Conservation (phyloP, 345 rosid species). For the Hibiscus mutabilis region DNA sequence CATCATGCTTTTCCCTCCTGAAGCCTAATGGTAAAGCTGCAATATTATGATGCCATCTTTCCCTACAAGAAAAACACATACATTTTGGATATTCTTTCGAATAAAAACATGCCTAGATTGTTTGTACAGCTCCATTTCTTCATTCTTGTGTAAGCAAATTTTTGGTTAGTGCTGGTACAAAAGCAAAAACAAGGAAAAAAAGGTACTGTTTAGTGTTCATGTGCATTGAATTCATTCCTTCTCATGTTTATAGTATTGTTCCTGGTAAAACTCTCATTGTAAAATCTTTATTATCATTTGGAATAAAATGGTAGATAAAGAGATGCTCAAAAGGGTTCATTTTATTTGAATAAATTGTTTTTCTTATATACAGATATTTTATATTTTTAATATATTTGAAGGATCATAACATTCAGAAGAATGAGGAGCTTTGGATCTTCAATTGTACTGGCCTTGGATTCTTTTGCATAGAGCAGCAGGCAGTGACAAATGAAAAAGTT, state of each 20-base stretch:
- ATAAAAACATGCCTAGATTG: conserved; percentile 42
- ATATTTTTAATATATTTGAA: too few relatives aligned
- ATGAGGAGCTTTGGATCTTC: too few relatives aligned
- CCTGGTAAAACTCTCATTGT: not conserved
- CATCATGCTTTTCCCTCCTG: conserved; percentile 22
- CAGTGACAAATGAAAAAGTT: too few relatives aligned
- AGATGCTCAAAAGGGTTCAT: not conserved
- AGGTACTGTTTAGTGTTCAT: conserved; percentile 1
- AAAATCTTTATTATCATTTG: conserved; percentile 13
- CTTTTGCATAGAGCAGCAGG: too few relatives aligned
- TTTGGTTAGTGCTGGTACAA: conserved; percentile 33
- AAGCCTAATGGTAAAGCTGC: conserved; percentile 32
- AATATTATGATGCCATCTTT: conserved; percentile 32
- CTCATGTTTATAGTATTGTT: conserved; percentile 17
- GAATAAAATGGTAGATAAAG: conserved; percentile 13
- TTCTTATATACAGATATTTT: not conserved
- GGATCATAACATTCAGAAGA: too few relatives aligned
- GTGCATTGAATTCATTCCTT: conserved; percentile 14
- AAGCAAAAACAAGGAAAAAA: conserved; percentile 12
- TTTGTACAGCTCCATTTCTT: conserved; percentile 79
- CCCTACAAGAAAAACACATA: not conserved
- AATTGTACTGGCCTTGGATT: too few relatives aligned
- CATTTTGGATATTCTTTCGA: conserved; percentile 41
- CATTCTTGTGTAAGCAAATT: conserved; percentile 68
- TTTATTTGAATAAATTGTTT: not conserved